These are phyloP conservation scores for Botrytis pseudocinerea DNA, from an alignment of 2,329 filamentous ascomycete genomes.

Conservation along the genomic window DNA sequence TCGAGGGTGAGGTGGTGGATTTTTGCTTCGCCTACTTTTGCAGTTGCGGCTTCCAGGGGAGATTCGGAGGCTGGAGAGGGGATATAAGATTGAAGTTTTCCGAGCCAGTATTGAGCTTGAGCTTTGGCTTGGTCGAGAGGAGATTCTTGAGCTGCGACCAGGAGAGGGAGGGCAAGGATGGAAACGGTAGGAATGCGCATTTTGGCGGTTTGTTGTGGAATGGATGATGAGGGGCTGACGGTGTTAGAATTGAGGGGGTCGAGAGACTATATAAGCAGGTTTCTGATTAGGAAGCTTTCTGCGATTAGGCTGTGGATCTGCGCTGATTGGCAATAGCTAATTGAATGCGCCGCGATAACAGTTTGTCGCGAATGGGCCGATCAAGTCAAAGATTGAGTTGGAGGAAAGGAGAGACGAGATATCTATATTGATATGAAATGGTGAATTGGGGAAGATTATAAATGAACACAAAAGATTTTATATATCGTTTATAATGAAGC, in stretches of 20 bases:
- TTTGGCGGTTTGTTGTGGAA: slow-evolving; percentile 11
- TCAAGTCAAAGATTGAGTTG: not conserved
- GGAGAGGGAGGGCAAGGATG: slow-evolving; percentile 56
- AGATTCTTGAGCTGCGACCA: slow-evolving; percentile 55
- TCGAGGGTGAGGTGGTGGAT: slow-evolving; percentile 63
- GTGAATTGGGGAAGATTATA: not conserved
- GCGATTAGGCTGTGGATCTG: slow-evolving; percentile 12
- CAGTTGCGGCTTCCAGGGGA: slow-evolving; percentile 48
- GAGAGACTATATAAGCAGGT: not conserved
- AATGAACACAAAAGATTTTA: not conserved
- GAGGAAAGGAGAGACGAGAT: not conserved
- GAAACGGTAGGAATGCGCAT: slow-evolving; percentile 60
- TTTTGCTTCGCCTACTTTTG: slow-evolving; percentile 52
- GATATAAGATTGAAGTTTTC: slow-evolving; percentile 57
- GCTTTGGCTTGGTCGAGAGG: slow-evolving; percentile 58
- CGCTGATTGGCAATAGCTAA: not conserved
- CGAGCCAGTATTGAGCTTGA: slow-evolving; percentile 64
- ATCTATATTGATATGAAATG: not conserved
- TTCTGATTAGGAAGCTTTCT: not conserved
- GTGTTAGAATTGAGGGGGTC: not conserved
- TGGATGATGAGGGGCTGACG: not conserved
- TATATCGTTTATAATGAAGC: not conserved
- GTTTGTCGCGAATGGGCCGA: not conserved
- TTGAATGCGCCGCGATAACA: slow-evolving; percentile 22
- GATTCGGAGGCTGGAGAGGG: slow-evolving; percentile 46